phyloP scores from a whole-genome alignment of 495 filamentous ascomycete species.

The Margaritispora aquatica region DNA sequence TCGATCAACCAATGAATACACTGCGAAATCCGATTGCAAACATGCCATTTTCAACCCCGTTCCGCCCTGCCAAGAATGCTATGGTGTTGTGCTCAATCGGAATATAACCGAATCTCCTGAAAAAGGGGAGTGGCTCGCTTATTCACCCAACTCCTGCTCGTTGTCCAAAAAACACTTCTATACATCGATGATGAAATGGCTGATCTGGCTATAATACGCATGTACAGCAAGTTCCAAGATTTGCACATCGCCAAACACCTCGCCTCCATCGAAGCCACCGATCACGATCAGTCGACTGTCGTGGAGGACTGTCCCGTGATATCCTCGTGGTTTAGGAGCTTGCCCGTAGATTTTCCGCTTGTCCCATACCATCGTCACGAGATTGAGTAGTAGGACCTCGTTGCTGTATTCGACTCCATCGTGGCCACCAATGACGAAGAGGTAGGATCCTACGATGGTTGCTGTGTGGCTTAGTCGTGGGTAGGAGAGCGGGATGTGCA shows the following conservation, averaged over 20 bases:
- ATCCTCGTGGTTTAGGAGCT: slow-evolving; percentile 53
- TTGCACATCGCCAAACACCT: slow-evolving; percentile 58
- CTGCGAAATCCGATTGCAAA: too few relatives aligned
- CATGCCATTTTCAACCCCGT: too few relatives aligned
- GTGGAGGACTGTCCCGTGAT: slow-evolving; percentile 57
- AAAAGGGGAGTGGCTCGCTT: background rate
- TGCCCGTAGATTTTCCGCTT: slow-evolving; percentile 54
- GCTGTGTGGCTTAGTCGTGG: slow-evolving; percentile 56
- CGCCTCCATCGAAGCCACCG: slow-evolving; percentile 57
- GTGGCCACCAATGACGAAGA: slow-evolving; percentile 61
- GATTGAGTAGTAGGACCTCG: slow-evolving; percentile 57
- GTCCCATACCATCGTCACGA: slow-evolving; percentile 66
- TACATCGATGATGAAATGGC: slow-evolving; percentile 60
- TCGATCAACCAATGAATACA: background rate
- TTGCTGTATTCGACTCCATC: slow-evolving; percentile 61
- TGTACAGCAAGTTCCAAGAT: slow-evolving; percentile 58
- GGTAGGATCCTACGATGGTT: slow-evolving; percentile 58
- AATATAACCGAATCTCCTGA: background rate
- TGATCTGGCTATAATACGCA: slow-evolving; percentile 63
- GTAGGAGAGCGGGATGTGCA: slow-evolving; percentile 45
- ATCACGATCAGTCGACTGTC: slow-evolving; percentile 54
- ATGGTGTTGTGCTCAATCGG: too few relatives aligned
- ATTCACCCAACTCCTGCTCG: background rate
- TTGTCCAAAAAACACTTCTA: slow-evolving; percentile 18
- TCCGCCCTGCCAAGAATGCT: background rate